Percentiles rank a stretch among this genome's conserved stretches.
phyloP scores from a whole-genome alignment of 2,329 filamentous ascomycete genomes.

The Orbilia brochopaga region DNA sequence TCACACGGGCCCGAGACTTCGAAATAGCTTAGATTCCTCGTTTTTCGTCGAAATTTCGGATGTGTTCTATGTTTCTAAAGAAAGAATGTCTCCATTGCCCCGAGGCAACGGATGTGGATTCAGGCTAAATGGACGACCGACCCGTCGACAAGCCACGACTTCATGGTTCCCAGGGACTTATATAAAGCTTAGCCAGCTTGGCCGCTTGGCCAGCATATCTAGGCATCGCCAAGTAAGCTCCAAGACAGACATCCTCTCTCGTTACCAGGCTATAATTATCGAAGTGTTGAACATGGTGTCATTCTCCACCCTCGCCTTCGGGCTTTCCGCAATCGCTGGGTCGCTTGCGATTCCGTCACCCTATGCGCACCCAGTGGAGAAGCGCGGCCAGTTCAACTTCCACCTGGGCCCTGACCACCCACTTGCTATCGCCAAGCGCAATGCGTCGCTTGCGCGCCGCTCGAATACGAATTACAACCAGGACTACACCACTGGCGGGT shows the following conservation, averaged over 20 bases:
- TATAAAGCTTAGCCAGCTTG: constrained; percentile 47
- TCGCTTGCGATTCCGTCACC: constrained; percentile 56
- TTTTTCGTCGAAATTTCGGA: not conserved
- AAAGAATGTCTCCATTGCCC: constrained; percentile 20
- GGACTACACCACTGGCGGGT: constrained; percentile 66
- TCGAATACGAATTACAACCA: constrained; percentile 63
- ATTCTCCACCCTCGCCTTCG: constrained; percentile 34
- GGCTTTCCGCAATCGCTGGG: constrained; percentile 56
- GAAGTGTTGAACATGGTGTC: constrained; percentile 32
- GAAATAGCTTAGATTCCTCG: too few species aligned
- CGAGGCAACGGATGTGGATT: constrained; percentile 14
- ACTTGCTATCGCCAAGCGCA: constrained; percentile 50
- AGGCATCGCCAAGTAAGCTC: constrained; percentile 20
- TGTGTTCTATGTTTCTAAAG: not conserved
- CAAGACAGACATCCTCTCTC: too few species aligned
- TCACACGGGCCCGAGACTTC: too few species aligned
- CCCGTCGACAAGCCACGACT: not conserved
- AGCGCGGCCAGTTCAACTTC: constrained; percentile 55
- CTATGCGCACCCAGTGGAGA: constrained; percentile 1
- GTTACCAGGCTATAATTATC: constrained; percentile 6
- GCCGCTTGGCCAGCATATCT: constrained; percentile 31
- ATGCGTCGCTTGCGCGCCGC: constrained; percentile 52
- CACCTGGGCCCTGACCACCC: constrained; percentile 27
- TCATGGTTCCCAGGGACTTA: constrained; percentile 11
- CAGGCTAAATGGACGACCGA: constrained; percentile 21